A percentile compares a stretch with the other conserved stretches of the same genome.
Conservation (phyloP, 805 yeast genomes). For the Lachancea thermotolerans region DNA sequence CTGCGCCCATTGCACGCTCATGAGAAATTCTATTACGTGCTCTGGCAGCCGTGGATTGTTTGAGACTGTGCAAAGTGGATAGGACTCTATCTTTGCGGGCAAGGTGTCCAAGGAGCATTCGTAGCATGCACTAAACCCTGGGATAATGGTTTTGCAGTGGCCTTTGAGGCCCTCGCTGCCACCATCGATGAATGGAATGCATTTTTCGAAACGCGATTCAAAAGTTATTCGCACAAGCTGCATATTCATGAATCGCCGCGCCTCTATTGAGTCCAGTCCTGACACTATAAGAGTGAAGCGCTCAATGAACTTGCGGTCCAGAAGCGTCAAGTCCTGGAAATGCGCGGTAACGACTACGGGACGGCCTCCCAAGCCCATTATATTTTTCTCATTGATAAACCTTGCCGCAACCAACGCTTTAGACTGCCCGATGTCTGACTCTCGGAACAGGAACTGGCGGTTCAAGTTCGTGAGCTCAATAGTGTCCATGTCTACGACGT, state of each 20-base stretch:
- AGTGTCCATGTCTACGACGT: conserved; percentile 86
- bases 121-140: conserved; percentile 82
- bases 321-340: conserved; percentile 59
- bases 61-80: conserved; percentile 91
- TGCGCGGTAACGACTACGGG: conserved; percentile 49
- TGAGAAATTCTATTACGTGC: conserved; percentile 90
- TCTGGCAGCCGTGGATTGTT: conserved; percentile 92
- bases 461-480: conserved; percentile 86
- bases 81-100: conserved; percentile 51
- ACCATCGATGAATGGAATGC: conserved; percentile 79
- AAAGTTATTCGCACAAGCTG: conserved; percentile 59
- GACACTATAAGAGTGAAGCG: conserved; percentile 71
- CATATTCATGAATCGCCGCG: conserved; percentile 83
- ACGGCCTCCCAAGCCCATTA: conserved; percentile 21
- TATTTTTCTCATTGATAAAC: conserved; percentile 38
- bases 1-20: conserved; percentile 66
- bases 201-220: conserved; percentile 38
- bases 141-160: conserved; percentile 79
- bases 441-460: conserved; percentile 80
- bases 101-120: conserved; percentile 83
- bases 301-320: conserved; percentile 53
- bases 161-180: conserved; percentile 96
- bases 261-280: conserved; percentile 85
- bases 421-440: conserved; percentile 74
- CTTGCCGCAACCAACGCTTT: conserved; percentile 75